Percentiles rank a stretch among this genome's conserved stretches.
phyloP scores from a whole-genome alignment of 192 early-diverging fungal genomes.

The Backusella luteola region DNA sequence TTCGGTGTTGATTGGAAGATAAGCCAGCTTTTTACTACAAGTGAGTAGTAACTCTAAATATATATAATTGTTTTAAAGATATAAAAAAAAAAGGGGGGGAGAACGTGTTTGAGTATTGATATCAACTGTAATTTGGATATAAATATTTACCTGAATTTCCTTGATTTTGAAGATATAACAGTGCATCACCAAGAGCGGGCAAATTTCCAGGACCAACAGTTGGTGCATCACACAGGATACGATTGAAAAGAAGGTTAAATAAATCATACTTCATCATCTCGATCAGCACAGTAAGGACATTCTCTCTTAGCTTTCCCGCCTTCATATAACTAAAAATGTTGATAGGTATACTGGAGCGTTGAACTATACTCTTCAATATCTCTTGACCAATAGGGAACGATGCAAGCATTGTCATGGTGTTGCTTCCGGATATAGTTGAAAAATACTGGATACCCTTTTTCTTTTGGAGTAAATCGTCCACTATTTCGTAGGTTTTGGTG shows the following conservation, averaged over 20 bases:
- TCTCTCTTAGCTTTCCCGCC: background rate
- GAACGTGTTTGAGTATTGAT: background rate
- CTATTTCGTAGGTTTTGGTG: background rate
- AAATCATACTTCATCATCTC: background rate
- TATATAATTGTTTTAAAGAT: background rate
- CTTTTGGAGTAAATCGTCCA: background rate
- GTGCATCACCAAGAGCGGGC: background rate
- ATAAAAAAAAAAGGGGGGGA: too few species aligned
- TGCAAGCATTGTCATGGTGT: background rate
- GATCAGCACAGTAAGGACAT: background rate
- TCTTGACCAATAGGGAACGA: background rate
- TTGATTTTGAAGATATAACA: conserved; percentile 3
- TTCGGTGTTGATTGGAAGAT: background rate
- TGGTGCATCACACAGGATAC: background rate
- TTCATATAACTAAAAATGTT: background rate
- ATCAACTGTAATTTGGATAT: background rate
- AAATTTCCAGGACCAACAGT: background rate
- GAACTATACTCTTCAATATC: background rate
- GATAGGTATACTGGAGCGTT: background rate
- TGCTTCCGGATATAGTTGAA: conserved; percentile 2
- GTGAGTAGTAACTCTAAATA: background rate
- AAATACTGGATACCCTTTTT: background rate
- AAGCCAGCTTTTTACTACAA: conserved; percentile 2
- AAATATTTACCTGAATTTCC: background rate
- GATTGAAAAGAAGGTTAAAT: background rate